phyloP scores from a whole-genome alignment of 257 asterid species.

The Ballota nigra region DNA sequence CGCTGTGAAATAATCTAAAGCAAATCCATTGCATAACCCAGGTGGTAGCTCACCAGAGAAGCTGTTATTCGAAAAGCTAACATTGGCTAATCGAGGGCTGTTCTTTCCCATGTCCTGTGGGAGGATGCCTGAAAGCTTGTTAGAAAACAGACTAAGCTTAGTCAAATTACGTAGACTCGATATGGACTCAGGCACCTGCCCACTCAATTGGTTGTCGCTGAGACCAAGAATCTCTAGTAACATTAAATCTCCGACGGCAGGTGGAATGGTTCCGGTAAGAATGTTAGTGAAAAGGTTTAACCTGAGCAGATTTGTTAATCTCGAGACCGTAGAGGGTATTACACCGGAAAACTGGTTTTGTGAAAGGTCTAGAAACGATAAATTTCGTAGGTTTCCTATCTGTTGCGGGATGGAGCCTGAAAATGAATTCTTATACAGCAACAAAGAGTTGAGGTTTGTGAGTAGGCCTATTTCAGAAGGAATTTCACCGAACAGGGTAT shows the following conservation, averaged over 20 bases:
- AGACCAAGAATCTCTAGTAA: slow-evolving; percentile 38
- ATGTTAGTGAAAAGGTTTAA: slow-evolving; percentile 52
- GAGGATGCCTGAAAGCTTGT: slow-evolving; percentile 52
- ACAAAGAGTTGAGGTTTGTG: slow-evolving; percentile 38
- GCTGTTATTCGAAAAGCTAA: slow-evolving; percentile 52
- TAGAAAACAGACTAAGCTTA: slow-evolving; percentile 36
- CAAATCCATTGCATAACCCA: slow-evolving; percentile 52
- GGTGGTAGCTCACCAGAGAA: slow-evolving; percentile 70
- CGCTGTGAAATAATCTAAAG: slow-evolving; percentile 45
- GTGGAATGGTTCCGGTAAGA: slow-evolving; percentile 59
- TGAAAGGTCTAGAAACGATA: slow-evolving; percentile 38
- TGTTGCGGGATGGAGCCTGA: too few relatives aligned
- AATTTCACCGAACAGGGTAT: slow-evolving; percentile 25
- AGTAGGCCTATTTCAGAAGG: slow-evolving; percentile 44
- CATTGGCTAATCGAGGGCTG: slow-evolving; percentile 37
- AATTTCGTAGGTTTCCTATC: too few relatives aligned
- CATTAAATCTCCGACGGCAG: slow-evolving; percentile 46
- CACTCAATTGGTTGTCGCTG: slow-evolving; percentile 48
- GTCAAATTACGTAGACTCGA: slow-evolving; percentile 43
- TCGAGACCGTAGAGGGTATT: slow-evolving; percentile 56
- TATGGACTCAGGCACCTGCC: slow-evolving; percentile 55
- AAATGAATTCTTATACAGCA: too few relatives aligned
- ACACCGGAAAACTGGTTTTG: slow-evolving; percentile 54
- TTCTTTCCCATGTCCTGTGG: slow-evolving; percentile 60
- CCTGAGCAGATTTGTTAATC: slow-evolving; percentile 36